A percentile compares a stretch with the other conserved stretches of the same genome.
These are phyloP conservation scores for Diaporthe destruens DNA, from an alignment of 2,329 filamentous ascomycete genomes.

Conservation along the genomic window DNA sequence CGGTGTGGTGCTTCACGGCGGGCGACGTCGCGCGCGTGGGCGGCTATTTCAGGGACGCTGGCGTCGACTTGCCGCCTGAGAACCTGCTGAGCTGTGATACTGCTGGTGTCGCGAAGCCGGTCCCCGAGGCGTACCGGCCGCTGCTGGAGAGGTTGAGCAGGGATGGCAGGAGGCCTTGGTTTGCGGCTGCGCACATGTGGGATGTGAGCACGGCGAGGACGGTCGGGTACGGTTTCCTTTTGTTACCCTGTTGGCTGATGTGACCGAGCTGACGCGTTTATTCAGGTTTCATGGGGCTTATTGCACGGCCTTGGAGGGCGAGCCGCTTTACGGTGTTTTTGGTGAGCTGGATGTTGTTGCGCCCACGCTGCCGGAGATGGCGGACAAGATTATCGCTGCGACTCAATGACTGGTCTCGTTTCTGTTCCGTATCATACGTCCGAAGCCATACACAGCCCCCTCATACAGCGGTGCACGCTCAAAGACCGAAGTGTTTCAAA, in stretches of 20 bases:
- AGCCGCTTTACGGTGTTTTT: slow-evolving; percentile 62
- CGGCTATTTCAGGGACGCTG: slow-evolving; percentile 61
- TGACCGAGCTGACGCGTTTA: neutral
- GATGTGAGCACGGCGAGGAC: slow-evolving; percentile 64
- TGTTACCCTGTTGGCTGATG: neutral
- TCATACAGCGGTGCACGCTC: too few relatives aligned
- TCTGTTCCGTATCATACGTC: too few relatives aligned
- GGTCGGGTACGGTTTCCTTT: slow-evolving; percentile 50
- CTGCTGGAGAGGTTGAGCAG: slow-evolving; percentile 52
- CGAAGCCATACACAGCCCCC: too few relatives aligned
- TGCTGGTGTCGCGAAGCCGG: slow-evolving; percentile 61
- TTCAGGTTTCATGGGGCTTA: slow-evolving; percentile 62
- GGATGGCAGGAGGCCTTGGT: slow-evolving; percentile 54
- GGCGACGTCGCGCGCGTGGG: slow-evolving; percentile 60
- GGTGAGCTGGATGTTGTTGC: slow-evolving; percentile 63
- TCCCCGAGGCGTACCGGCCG: slow-evolving; percentile 58
- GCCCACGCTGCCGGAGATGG: slow-evolving; percentile 59
- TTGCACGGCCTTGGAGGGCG: slow-evolving; percentile 63
- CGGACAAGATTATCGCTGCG: slow-evolving; percentile 50
- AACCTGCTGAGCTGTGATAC: slow-evolving; percentile 63
- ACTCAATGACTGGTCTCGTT: slow-evolving; percentile 11
- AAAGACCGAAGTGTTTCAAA: too few relatives aligned
- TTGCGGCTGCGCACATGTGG: slow-evolving; percentile 69
- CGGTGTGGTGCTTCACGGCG: slow-evolving; percentile 64
- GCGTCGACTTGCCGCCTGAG: slow-evolving; percentile 60